Evolutionary conservation across 768 basidiomycete species (phyloP).

Genomic region (Tylopilus felleus): DNA sequence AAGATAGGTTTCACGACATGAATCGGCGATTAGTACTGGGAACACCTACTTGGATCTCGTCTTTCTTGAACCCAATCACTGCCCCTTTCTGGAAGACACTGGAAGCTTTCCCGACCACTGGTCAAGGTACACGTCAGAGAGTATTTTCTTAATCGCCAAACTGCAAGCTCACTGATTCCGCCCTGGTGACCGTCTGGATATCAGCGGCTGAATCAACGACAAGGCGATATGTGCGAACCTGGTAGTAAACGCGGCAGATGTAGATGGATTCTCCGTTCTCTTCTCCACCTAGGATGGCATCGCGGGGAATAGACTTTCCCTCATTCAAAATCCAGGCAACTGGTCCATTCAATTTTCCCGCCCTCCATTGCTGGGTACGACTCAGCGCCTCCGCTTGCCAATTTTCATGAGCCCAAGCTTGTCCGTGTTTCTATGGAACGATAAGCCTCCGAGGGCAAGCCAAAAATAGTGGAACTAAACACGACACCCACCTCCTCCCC

Average conservation of each 20-base stretch:
- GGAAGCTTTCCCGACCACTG: conserved; percentile 69
- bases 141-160: background rate
- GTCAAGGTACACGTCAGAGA: conserved; percentile 1
- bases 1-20: background rate
- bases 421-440: conserved; percentile 43
- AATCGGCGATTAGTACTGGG: background rate
- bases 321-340: conserved; percentile 61
- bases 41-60: conserved; percentile 55
- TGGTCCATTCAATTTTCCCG: conserved; percentile 42
- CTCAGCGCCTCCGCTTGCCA: conserved; percentile 58
- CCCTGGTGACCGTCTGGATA: conserved; percentile 36
- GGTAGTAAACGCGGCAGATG: conserved; percentile 56
- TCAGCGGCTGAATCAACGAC: background rate
- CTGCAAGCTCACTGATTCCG: conserved; percentile 44
- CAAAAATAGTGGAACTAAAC: background rate
- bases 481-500: conserved; percentile 49
- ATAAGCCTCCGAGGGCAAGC: background rate
- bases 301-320: conserved; percentile 55
- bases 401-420: conserved; percentile 44
- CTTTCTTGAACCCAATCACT: conserved; percentile 56
- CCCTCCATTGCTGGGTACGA: conserved; percentile 50
- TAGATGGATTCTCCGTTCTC: conserved; percentile 52
- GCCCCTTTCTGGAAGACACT: conserved; percentile 55
- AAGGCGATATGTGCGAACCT: conserved; percentile 38
- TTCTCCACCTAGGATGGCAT: conserved; percentile 55